Evolutionary conservation across 441 rosid species (phyloP), one percentile per base, ranked within the genome.

Genomic region (Erodium trifolium): DNA sequence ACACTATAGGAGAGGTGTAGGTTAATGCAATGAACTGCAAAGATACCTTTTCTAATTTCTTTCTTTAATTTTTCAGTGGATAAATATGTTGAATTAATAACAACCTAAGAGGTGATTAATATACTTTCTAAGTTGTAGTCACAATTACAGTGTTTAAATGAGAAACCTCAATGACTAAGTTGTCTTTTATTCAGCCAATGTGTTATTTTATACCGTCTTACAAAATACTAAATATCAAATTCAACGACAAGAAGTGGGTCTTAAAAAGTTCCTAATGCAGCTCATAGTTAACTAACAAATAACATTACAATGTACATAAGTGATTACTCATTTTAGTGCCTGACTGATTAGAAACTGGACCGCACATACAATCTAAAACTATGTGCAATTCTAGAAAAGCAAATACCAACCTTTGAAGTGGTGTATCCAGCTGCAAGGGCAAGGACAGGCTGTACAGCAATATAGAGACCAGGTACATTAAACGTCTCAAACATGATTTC

Each of bases 401-500:
- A 18, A 9, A 60, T 8, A 78, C 83, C 74, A 76, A 93, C 99
- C 98, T 92, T 94, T 29, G 99, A 90, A 62, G 99, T 75, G 3
- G 94, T 92, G 84, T 92, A 94, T 66, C 99, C 98, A 75, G 99
- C 99, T 2, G 99, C 99, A 70, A 94, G 88, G 66, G 99, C 99
- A 71, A 90, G 97, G 76, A 94, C 99, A 0, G 99, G 93, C 83
- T 94, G 93, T 68, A 92, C 97, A 6, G 90, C 99, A 71, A 94
- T 90, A 79, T 94, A 94, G 16, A 94, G 90, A 71, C 97, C 99
- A 0, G 99, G 99, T 66, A 92, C 89, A 78, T 94, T 92, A 67
- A 94, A 94, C 16, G 99, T 94, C 91, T 94, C 99, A 53, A 94
- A 94, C 94, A 94, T 82, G 78, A 94, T 94, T 79, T 94, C 99